Evolutionary conservation across 495 filamentous ascomycete genomes (phyloP), one percentile per base, ranked within the genome.

Genomic region (Bryoglossum gracile): DNA sequence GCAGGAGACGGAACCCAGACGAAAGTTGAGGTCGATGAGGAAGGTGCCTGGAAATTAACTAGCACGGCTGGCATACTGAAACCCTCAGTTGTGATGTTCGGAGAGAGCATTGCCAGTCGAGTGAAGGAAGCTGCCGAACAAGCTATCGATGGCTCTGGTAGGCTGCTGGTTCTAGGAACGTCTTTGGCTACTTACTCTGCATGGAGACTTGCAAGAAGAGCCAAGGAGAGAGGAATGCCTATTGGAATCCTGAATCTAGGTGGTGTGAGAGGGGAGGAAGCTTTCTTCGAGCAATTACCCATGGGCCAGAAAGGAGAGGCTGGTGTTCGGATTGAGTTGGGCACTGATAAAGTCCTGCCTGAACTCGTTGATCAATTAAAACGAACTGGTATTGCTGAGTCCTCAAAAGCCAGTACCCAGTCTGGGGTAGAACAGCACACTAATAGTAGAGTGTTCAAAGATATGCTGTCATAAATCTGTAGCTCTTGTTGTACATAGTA

Each of bases 161-260:
- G 76, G 24, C 62, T 98, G 18, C 71, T 98, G 23, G 76, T 97
- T 13, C 61, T 96, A 11, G 92, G 89, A 8, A 95, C 83, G 33
- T 94, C 86, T 56, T 70, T 98, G 39, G 92, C 92, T 8, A 96
- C 92, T 0, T 96, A 90, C 63, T 95, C 88, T 5, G 92, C 92
- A 1, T 98, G 89, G 87, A 74, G 91, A 51, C 62, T 98, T 30
- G 89, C 83, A 6, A 90, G 86, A 71, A 69, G 81, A 48, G 91
- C 91, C 8, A 83, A 83, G 50, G 83, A 89, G 54, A 71, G 76
- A 54, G 84, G 82, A 8, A 90, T 90, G 80, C 84, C 88, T 2
- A 82, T 97, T 61, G 91, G 78, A 0, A 79, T 94, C 41, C 68
- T 94, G 45, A 94, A 91, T 58, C 67, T 92, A 8, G 88, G 88